These are phyloP conservation scores for Blastobotrys peoriensis DNA, from an alignment of 805 yeast genomes.

Conservation along the genomic window DNA sequence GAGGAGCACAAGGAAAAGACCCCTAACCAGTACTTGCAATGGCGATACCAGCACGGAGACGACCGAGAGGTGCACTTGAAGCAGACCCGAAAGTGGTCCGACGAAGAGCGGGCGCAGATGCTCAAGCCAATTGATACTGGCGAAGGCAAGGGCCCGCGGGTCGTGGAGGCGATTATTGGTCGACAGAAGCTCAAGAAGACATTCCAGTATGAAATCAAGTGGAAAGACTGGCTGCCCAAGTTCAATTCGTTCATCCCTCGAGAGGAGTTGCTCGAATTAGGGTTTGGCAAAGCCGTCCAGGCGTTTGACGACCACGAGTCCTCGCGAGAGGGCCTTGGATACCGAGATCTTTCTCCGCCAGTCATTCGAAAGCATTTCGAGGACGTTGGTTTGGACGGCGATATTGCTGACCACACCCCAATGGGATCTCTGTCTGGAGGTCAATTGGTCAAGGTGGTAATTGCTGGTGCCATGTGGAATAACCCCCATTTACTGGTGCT, in stretches of 20 bases:
- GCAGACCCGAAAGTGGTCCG: slow-evolving; percentile 83
- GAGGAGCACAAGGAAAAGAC: slow-evolving; percentile 97
- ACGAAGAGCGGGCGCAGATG: slow-evolving; percentile 72
- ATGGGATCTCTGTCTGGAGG: slow-evolving; percentile 97
- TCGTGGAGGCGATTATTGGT: slow-evolving; percentile 91
- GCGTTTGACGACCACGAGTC: slow-evolving; percentile 99
- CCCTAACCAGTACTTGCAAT: slow-evolving; percentile 94
- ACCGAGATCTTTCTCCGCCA: slow-evolving; percentile 86
- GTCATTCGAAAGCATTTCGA: slow-evolving; percentile 96
- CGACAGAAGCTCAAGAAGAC: slow-evolving; percentile 94
- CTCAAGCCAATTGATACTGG: slow-evolving; percentile 68
- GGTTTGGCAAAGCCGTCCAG: slow-evolving; percentile 86
- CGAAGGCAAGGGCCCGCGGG: slow-evolving; percentile 85
- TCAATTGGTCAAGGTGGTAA: slow-evolving; percentile 94
- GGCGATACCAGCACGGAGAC: slow-evolving; percentile 98
- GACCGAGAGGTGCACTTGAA: slow-evolving; percentile 94
- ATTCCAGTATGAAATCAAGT: slow-evolving; percentile 94
- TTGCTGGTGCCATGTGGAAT: slow-evolving; percentile 99
- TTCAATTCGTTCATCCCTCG: slow-evolving; percentile 90
- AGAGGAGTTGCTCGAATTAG: slow-evolving; percentile 72
- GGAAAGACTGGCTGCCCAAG: slow-evolving; percentile 89
- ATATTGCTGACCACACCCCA: slow-evolving; percentile 97
- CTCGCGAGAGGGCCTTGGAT: slow-evolving; percentile 97
- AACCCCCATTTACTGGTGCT: slow-evolving; percentile 93
- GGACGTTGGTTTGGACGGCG: slow-evolving; percentile 96